Base-by-base conservation (phyloP, 257 asterid genomes). In the Nicotiana noctiflora region DNA sequence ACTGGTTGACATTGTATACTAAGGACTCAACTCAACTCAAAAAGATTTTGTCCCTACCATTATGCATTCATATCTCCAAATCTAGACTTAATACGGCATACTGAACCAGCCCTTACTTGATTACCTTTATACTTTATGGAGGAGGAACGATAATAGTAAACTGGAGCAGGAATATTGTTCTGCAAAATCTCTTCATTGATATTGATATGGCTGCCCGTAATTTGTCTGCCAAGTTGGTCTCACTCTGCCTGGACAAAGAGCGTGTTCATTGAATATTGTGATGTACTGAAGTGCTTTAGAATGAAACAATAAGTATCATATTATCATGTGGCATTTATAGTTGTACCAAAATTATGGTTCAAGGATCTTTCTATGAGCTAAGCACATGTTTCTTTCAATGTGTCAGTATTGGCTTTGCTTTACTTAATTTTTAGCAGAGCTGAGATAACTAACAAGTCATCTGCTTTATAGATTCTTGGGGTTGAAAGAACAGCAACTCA, bases 401-500 rank as follows among this genome's bases (percentile, higher is more conserved):
- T 52, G 6, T 52, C 6, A 8, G 46, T 40, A 40, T 40, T 8
- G 3, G 46, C 8, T 40, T 40, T 40, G 46, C 46, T 40, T 40
- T 40, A 40, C 46, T 52, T 12, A 14, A 52, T 52, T 52, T 2
- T 6, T 13, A 3, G 6, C 17, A 13, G n/a, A 52, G 57, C 57
- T 14, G 57, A 52, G 10, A 14, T 14, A 52, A 52, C 6, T 64
- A 8, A 64, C 8, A 76, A 65, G 29, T 57, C 46, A 5, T 81
- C 55, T 84, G 77, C 59, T 49, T 61, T 84, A 31, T 72, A 93
- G 98, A 91, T 92, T 79, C 92, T 92, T 21, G 97, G 98, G 21
- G 97, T 92, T 59, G 97, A 90, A 79, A 89, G 84, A 57, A 83
- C 93, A 65, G 92, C 96, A 57, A 83, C 96, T 27, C 97, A 93